Base-by-base conservation (phyloP, 2,329 filamentous ascomycete genomes). In the Calycina herbarum region DNA sequence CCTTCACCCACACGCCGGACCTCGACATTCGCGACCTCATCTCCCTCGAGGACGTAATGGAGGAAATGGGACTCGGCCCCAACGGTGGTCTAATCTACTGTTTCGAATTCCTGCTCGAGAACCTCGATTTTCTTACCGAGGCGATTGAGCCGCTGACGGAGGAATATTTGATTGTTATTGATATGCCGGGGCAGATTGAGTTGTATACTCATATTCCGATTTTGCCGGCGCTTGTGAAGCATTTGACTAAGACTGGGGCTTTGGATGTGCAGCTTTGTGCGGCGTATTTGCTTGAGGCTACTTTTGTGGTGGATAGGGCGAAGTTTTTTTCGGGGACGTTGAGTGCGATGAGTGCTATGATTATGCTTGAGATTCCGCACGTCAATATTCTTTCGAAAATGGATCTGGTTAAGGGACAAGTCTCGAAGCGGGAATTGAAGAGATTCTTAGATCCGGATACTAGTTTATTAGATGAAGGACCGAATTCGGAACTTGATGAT, bases 131-230 rank as follows among this genome's bases (percentile, higher is more conserved):
- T 79, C 82, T 97, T 60, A 92, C 91, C 58, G 91, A 96, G 69
- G 88, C 91, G 20, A 87, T 97, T 64, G 93, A 96, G 73, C 86
- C 88, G 54, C 83, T 96, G 64, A 94, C 92, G 10, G 95, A 99
- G 74, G 95, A 98, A 74, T 97, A 97, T 78, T 86, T 99, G 69
- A 96, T 98, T 78, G 91, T 99, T 69, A 93, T 99, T 80, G 95
- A 99, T 80, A 97, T 98, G 91, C 95, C 95, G 0, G 95, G 95
- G 65, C 95, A 99, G 81, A 98, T 99, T 78, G 95, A 99, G 80
- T 87, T 99, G 15, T 99, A 98, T 81, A 98, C 94, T 2, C 95
- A 99, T 77, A 91, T 98, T 40, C 95, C 95, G 48, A 91, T 99
- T 70, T 82, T 99, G 38, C 95, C 95, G 0, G 86, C 88, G 24